These are phyloP conservation scores for Talaromyces thailandensis DNA, from an alignment of 495 filamentous ascomycete genomes.

Conservation along the genomic window DNA sequence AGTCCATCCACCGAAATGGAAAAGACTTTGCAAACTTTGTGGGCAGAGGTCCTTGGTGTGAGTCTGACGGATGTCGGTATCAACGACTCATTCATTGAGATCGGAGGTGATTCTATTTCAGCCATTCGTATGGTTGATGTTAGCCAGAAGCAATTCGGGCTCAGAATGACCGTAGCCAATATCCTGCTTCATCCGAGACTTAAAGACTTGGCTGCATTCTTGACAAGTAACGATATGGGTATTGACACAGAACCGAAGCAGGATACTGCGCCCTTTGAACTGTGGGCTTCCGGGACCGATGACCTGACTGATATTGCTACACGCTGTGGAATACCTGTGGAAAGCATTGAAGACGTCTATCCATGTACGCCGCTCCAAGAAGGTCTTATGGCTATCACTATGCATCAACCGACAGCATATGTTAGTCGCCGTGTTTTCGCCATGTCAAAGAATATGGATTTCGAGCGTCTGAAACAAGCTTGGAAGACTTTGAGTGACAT, in stretches of 20 bases:
- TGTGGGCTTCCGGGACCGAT: background rate
- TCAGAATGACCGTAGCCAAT: background rate
- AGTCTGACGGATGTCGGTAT: conserved; percentile 17
- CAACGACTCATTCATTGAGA: conserved; percentile 11
- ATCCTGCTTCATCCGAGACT: conserved; percentile 39
- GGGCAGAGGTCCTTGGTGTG: conserved; percentile 9
- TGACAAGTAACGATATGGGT: conserved; percentile 10
- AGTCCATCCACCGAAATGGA: conserved; percentile 8
- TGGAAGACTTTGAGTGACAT: conserved; percentile 30
- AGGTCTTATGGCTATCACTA: conserved; percentile 43
- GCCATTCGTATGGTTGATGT: conserved; percentile 16
- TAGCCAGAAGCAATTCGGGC: background rate
- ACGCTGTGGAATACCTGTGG: conserved; percentile 15
- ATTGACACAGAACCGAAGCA: background rate
- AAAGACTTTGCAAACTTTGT: conserved; percentile 10
- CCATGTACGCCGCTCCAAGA: conserved; percentile 54
- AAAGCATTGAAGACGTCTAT: conserved; percentile 44
- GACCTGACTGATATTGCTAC: conserved; percentile 4
- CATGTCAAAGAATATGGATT: conserved; percentile 25
- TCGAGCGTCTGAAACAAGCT: conserved; percentile 31
- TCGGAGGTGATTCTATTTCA: conserved; percentile 23
- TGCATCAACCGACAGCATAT: conserved; percentile 37
- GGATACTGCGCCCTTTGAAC: background rate
- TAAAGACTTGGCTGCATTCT: conserved; percentile 14
- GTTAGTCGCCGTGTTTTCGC: conserved; percentile 28